These are phyloP conservation scores for Dionaea muscipula DNA, from an alignment of 179 eudicot genomes.

Conservation along the genomic window DNA sequence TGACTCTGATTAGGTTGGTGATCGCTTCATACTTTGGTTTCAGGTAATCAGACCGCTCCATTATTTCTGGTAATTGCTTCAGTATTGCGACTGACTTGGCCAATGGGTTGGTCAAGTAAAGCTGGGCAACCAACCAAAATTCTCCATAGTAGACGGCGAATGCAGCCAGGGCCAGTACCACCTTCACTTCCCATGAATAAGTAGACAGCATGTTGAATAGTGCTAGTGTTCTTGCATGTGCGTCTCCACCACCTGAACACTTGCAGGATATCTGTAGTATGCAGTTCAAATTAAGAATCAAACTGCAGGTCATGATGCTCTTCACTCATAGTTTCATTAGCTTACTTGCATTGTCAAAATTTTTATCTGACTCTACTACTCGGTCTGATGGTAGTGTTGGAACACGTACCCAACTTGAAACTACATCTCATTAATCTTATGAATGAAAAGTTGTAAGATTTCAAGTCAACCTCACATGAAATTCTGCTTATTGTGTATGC, in stretches of 20 bases:
- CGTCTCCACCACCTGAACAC: conserved; percentile 39
- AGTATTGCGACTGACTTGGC: conserved; percentile 59
- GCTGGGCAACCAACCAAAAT: conserved; percentile 61
- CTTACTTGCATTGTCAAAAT: no score
- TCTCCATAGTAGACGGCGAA: conserved; percentile 66
- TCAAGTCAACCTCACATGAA: conserved; percentile 47
- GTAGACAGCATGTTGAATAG: conserved; percentile 34
- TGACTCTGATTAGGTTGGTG: conserved; percentile 38
- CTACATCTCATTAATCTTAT: not conserved
- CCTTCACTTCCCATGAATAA: conserved; percentile 70
- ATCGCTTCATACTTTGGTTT: conserved; percentile 58
- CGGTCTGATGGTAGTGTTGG: no score
- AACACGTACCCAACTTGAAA: not conserved
- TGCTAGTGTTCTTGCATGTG: conserved; percentile 38
- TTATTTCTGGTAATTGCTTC: conserved; percentile 46
- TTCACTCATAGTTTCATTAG: not conserved
- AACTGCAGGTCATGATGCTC: not conserved
- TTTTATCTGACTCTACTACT: no score
- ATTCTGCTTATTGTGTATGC: conserved; percentile 52
- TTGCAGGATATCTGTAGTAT: conserved; percentile 50
- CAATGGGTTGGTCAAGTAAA: conserved; percentile 37
- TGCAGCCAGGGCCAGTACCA: conserved; percentile 49
- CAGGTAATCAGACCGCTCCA: conserved; percentile 39
- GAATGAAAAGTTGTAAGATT: no score
- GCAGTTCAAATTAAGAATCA: not conserved